Conservation (phyloP, 83 land plant genomes). For the Thuja plicata region DNA sequence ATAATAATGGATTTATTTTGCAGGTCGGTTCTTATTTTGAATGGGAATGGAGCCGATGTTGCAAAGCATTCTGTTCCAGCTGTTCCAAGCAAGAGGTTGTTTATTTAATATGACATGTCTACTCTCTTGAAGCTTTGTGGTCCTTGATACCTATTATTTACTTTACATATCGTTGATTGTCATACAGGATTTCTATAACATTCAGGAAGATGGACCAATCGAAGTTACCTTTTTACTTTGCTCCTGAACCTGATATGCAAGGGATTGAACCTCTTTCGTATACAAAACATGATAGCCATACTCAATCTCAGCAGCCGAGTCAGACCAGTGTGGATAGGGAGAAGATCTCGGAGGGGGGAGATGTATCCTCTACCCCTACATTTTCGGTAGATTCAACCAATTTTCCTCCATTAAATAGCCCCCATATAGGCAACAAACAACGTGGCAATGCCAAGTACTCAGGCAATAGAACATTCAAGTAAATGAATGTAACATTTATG, state of each 20-base stretch:
- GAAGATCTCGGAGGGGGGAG: neutral
- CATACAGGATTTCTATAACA: conserved; percentile 74
- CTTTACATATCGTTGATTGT: neutral
- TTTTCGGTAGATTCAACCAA: neutral
- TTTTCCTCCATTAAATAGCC: neutral
- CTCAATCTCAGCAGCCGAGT: neutral
- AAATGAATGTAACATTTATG: neutral
- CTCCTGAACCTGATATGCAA: conserved; percentile 55
- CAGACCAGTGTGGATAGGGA: neutral
- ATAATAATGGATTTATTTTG: conserved; percentile 7
- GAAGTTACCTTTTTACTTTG: conserved; percentile 53
- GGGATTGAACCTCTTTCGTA: conserved; percentile 26
- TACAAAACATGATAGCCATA: neutral
- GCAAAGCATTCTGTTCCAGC: conserved; percentile 89
- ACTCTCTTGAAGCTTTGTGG: neutral
- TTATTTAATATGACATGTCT: neutral
- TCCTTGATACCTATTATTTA: neutral
- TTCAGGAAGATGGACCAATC: conserved; percentile 82
- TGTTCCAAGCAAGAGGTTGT: conserved; percentile 67
- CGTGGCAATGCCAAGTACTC: neutral
- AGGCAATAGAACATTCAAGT: neutral
- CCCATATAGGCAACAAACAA: neutral
- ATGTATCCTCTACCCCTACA: neutral
- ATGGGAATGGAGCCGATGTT: conserved; percentile 92
- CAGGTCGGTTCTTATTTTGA: conserved; percentile 84